Conservation (phyloP, 108 stramenopile genomes). For the Fistulifera pelliculosa region DNA sequence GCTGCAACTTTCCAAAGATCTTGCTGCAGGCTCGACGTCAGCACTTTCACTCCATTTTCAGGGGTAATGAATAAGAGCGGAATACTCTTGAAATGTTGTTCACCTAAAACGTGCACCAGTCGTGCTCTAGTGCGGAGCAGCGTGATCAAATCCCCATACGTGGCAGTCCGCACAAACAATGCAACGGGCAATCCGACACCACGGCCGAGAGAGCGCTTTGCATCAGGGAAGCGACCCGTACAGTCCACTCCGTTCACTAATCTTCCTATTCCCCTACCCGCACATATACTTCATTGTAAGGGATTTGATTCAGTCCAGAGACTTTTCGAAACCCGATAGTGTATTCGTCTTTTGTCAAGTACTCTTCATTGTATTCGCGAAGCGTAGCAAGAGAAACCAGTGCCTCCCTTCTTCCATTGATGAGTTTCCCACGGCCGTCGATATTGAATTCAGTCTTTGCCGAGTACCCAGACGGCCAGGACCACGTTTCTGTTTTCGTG, state of each 20-base stretch:
- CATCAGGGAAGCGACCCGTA: conserved; percentile 18
- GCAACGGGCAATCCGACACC: conserved; percentile 81
- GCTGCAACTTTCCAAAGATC: conserved; percentile 66
- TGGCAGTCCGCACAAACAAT: conserved; percentile 66
- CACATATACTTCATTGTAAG: conserved; percentile 81
- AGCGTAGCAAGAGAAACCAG: conserved; percentile 31
- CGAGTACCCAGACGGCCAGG: conserved; percentile 58
- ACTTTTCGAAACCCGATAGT: conserved; percentile 48
- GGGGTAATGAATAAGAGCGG: conserved; percentile 75
- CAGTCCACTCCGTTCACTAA: conserved; percentile 39
- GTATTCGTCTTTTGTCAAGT: conserved; percentile 46
- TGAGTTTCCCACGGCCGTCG: conserved; percentile 35
- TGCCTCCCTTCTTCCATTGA: conserved; percentile 65
- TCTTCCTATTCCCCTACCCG: conserved; percentile 76
- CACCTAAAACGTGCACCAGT: conserved; percentile 47
- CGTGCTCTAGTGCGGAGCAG: conserved; percentile 70
- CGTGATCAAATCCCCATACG: conserved; percentile 65
- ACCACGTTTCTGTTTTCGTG: conserved; percentile 59
- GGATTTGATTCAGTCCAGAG: conserved; percentile 60
- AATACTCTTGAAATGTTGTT: conserved; percentile 36
- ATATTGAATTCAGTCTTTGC: conserved; percentile 65
- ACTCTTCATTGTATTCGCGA: conserved; percentile 39
- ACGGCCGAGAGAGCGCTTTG: conserved; percentile 49
- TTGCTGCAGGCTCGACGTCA: conserved; percentile 60
- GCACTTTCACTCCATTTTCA: conserved; percentile 54